Base-by-base conservation (phyloP, 2,329 filamentous ascomycete genomes). In the Drechmeria coniospora region DNA sequence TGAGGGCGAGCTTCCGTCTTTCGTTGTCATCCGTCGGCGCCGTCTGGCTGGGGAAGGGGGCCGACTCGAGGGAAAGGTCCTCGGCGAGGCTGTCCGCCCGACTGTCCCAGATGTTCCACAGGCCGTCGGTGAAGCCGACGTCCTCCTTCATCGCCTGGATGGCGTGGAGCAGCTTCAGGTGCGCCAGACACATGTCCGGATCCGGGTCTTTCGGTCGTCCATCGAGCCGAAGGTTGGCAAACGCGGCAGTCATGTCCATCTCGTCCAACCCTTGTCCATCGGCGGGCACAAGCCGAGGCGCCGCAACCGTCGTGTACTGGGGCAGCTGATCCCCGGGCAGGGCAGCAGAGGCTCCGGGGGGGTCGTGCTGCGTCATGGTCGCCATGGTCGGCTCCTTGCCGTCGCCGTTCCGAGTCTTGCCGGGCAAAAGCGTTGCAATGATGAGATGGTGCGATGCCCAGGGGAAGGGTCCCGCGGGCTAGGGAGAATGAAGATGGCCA, bases 111-210 rank as follows among this genome's bases (percentile, higher is more conserved):
- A 84, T 59, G 3, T 65, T 67, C 50, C 74, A 86, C 2, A 84
- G 54, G 0, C 74, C 73, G 39, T 83, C 72, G 0, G 54, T 66
- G 30, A 68, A 74, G 5, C 73, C 74, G 12, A 84, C 51, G 12
- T 69, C 63, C 32, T 81, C 71, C 35, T 74, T 76, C 29, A 87
- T 52, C 19, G 61, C 61, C 37, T 79, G 67, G 31, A 87, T 63
- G 8, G 73, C 68, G 28, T 72, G 67, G 2, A 87, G 59, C 1
- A 87, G 57, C 46, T 81, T 82, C 16, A 87, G 61, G 46, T 90
- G 81, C 1, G 70, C 75, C 14, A 81, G 64, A 36, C 76, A 81
- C 23, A 71, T 62, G 33, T 74, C 62, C 15, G 33, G 15, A 8
- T 10, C n/a, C 2, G 20, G 26, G 9, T 13, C 14, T 16, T 6